Percentiles rank a stretch among this genome's conserved stretches.
Conservation (phyloP, 2,329 filamentous ascomycete genomes). For the Sporothrix brunneoviolacea region DNA sequence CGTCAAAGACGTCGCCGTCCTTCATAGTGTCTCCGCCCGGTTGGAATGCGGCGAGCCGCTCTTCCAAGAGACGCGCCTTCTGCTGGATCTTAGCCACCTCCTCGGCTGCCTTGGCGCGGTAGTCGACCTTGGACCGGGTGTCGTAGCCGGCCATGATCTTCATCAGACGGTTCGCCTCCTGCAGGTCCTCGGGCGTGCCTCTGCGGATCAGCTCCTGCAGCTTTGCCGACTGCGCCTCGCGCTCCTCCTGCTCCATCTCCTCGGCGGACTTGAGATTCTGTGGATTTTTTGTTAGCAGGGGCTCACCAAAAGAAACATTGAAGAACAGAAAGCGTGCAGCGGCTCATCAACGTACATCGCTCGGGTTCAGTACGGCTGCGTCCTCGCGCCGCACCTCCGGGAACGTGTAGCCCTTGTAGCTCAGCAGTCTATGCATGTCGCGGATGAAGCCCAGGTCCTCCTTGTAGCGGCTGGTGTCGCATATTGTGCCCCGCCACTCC, state of each 20-base stretch:
- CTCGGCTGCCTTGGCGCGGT: constrained; percentile 92
- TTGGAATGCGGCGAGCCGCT: constrained; percentile 79
- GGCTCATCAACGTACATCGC: constrained; percentile 62
- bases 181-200: constrained; percentile 84
- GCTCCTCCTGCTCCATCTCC: constrained; percentile 97
- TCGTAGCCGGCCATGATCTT: constrained; percentile 99
- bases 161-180: constrained; percentile 93
- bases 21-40: constrained; percentile 66
- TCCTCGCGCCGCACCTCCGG: constrained; percentile 89
- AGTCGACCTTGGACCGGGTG: constrained; percentile 91
- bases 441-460: constrained; percentile 93
- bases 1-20: constrained; percentile 65
- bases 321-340: not conserved
- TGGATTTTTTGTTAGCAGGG: constrained; percentile 22
- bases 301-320: not conserved
- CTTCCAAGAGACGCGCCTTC: constrained; percentile 86
- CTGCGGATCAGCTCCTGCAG: constrained; percentile 92
- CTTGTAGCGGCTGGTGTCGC: constrained; percentile 95
- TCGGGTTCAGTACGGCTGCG: constrained; percentile 92
- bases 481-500: constrained; percentile 97
- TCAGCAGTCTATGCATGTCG: constrained; percentile 93
- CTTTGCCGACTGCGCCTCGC: constrained; percentile 93
- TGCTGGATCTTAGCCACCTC: constrained; percentile 93
- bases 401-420: constrained; percentile 96
- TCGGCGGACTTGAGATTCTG: constrained; percentile 93